Evolutionary conservation across 441 rosid species (phyloP).

Genomic region (Codiaeum variegatum): DNA sequence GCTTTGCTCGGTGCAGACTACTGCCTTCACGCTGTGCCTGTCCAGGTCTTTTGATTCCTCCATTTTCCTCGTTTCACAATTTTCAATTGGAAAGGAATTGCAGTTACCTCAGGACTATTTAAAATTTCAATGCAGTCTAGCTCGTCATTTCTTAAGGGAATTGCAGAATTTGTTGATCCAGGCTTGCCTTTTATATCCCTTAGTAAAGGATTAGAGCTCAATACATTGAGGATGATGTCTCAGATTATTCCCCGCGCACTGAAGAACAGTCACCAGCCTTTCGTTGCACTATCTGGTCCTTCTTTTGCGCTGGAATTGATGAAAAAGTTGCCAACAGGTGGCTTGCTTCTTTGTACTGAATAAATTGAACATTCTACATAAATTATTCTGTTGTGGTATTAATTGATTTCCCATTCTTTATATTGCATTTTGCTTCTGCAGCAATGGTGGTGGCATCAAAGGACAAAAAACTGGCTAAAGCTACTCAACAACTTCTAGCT

Average conservation of each 20-base stretch:
- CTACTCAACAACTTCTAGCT: slow-evolving; percentile 83
- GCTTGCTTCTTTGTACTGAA: slow-evolving; percentile 7
- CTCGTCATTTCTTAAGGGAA: slow-evolving; percentile 70
- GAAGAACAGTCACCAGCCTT: slow-evolving; percentile 78
- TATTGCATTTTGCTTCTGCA: slow-evolving; percentile 28
- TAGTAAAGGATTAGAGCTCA: slow-evolving; percentile 89
- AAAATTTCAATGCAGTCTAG: slow-evolving; percentile 61
- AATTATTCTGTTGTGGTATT: neutral
- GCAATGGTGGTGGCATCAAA: slow-evolving; percentile 98
- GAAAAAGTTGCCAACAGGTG: slow-evolving; percentile 87
- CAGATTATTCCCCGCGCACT: slow-evolving; percentile 77
- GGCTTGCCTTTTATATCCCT: slow-evolving; percentile 87
- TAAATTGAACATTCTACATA: neutral
- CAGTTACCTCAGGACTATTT: neutral
- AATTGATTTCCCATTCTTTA: neutral
- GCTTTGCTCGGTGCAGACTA: slow-evolving; percentile 80
- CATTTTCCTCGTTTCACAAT: slow-evolving; percentile 4
- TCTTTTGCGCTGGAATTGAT: slow-evolving; percentile 88
- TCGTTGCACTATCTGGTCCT: slow-evolving; percentile 82
- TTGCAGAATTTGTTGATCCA: slow-evolving; percentile 74
- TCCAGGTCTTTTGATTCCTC: slow-evolving; percentile 50
- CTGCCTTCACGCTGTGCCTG: slow-evolving; percentile 89
- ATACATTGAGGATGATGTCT: slow-evolving; percentile 90
- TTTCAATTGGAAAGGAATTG: neutral
- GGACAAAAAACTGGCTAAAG: slow-evolving; percentile 72